These are phyloP conservation scores for Calonectria leucothoes DNA, from an alignment of 2,329 filamentous ascomycete genomes.

Conservation along the genomic window DNA sequence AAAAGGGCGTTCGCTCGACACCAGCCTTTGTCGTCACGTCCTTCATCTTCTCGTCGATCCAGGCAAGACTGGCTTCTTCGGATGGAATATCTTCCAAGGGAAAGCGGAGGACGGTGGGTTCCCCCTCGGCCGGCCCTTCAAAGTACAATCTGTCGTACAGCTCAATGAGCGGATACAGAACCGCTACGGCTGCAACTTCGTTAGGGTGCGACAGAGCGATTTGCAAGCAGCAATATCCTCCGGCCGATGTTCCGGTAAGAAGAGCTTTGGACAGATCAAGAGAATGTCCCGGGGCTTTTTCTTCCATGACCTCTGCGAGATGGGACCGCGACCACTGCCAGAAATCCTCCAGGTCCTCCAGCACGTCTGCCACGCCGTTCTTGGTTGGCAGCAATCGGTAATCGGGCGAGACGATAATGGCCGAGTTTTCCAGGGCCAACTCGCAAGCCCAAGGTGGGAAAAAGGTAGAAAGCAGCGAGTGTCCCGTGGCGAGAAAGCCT, in stretches of 20 bases:
- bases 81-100: conserved; percentile 24
- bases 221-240: conserved; percentile 39
- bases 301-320: background rate
- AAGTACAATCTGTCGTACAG: conserved; percentile 30
- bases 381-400: conserved; percentile 38
- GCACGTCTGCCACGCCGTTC: conserved; percentile 39
- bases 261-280: conserved; percentile 30
- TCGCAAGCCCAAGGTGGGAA: conserved; percentile 37
- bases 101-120: conserved; percentile 25
- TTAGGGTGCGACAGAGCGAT: conserved; percentile 36
- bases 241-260: conserved; percentile 36
- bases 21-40: conserved; percentile 13
- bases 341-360: conserved; percentile 41
- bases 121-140: conserved; percentile 12
- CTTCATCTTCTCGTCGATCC: conserved; percentile 30
- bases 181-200: conserved; percentile 28
- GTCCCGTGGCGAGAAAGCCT: conserved; percentile 36
- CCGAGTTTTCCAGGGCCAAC: conserved; percentile 37
- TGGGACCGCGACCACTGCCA: conserved; percentile 39
- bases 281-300: conserved; percentile 13
- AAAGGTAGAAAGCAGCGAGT: conserved; percentile 37
- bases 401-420: conserved; percentile 41
- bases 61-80: conserved; percentile 21
- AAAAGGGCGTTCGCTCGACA: conserved; percentile 22
- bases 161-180: conserved; percentile 37